phyloP scores from a whole-genome alignment of 1,284 basidiomycete genomes.

The Cystobasidium pallidum region DNA sequence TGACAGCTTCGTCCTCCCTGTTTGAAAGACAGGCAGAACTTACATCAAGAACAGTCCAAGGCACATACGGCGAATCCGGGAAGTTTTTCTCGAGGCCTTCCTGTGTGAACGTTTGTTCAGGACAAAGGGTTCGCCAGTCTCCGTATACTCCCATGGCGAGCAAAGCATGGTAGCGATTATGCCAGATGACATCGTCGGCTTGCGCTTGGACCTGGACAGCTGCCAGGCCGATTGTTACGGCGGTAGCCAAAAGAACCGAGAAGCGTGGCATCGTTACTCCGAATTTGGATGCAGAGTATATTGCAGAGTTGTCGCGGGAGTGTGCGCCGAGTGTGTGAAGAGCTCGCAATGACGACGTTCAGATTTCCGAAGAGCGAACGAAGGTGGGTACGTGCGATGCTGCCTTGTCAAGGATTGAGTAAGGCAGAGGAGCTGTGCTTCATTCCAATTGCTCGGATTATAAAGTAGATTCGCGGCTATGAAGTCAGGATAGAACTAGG shows the following conservation, averaged over 20 bases:
- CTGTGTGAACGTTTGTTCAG: constrained; percentile 15
- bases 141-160: constrained; percentile 27
- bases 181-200: constrained; percentile 37
- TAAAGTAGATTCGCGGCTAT: no score
- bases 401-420: no score
- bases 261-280: background rate
- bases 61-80: constrained; percentile 7
- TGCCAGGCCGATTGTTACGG: background rate
- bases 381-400: no score
- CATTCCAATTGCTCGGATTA: no score
- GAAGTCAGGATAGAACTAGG: no score
- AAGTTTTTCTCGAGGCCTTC: constrained; percentile 12
- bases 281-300: no score
- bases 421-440: no score
- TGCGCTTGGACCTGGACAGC: constrained; percentile 14
- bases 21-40: background rate
- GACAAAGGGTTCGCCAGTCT: constrained; percentile 24
- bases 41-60: constrained; percentile 31
- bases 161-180: constrained; percentile 29
- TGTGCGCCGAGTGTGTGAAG: background rate
- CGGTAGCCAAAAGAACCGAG: background rate
- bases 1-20: background rate
- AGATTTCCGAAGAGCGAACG: no score
- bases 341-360: no score
- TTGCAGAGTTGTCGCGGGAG: no score